These are phyloP conservation scores for Cyclocybe cylindracea DNA, from an alignment of 768 basidiomycete species.

Conservation along the genomic window DNA sequence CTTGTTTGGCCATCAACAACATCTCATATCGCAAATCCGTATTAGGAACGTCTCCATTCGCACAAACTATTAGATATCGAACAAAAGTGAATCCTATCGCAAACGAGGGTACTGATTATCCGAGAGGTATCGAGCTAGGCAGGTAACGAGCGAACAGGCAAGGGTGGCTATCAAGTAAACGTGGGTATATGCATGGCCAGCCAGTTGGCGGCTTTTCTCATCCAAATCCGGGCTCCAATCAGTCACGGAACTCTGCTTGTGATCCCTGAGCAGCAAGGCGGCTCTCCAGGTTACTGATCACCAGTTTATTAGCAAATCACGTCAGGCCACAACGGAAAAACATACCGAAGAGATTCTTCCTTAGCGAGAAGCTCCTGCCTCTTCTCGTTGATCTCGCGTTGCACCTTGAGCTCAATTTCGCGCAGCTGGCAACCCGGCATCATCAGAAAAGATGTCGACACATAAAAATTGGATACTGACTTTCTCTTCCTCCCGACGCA, in stretches of 20 bases:
- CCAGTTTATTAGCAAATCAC: conserved; percentile 7
- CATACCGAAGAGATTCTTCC: conserved; percentile 88
- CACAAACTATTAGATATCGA: conserved; percentile 22
- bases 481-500: conserved; percentile 96
- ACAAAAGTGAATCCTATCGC: conserved; percentile 12
- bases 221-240: conserved; percentile 22
- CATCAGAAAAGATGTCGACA: conserved; percentile 1
- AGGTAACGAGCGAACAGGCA: conserved; percentile 19
- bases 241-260: conserved; percentile 76
- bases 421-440: conserved; percentile 59
- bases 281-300: conserved; percentile 79
- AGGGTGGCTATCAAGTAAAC: conserved; percentile 26
- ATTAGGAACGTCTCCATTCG: conserved; percentile 13
- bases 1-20: conserved; percentile 28
- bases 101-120: conserved; percentile 31
- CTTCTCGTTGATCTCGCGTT: conserved; percentile 97
- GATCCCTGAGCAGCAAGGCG: conserved; percentile 89
- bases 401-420: conserved; percentile 97
- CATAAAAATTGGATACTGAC: conserved; percentile 33
- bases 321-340: background rate
- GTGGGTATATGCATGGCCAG: conserved; percentile 7
- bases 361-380: conserved; percentile 95
- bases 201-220: background rate
- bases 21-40: conserved; percentile 7
- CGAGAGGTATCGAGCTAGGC: conserved; percentile 23